Evolutionary conservation across 768 basidiomycete species (phyloP).

Genomic region (Sarcomyxa edulis): DNA sequence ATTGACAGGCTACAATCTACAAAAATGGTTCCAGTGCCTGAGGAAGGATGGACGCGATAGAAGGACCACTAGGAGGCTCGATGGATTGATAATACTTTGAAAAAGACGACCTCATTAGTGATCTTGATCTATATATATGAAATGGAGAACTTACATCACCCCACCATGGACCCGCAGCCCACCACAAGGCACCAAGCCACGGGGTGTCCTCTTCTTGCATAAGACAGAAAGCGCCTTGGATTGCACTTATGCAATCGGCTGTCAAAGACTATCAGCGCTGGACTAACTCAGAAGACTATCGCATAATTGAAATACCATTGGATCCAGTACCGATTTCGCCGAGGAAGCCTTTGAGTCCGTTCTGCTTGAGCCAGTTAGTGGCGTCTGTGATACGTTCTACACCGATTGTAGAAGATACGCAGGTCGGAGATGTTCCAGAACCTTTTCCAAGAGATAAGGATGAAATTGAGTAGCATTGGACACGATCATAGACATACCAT

Average conservation of each 20-base stretch:
- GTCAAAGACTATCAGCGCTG: neutral
- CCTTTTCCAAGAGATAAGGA: too few species aligned
- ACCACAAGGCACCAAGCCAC: constrained; percentile 53
- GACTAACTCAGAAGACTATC: neutral
- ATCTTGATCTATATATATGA: constrained; percentile 10
- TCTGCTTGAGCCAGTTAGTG: constrained; percentile 52
- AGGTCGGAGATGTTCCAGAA: constrained; percentile 47
- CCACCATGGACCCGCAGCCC: constrained; percentile 66
- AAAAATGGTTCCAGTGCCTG: constrained; percentile 52
- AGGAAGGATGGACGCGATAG: constrained; percentile 50
- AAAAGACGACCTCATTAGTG: neutral
- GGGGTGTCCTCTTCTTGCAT: constrained; percentile 56
- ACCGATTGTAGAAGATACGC: constrained; percentile 58
- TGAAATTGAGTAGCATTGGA: too few species aligned
- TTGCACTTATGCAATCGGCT: constrained; percentile 38
- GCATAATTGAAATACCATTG: constrained; percentile 22
- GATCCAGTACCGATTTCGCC: constrained; percentile 57
- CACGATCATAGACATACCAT: too few species aligned
- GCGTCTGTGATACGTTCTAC: constrained; percentile 50
- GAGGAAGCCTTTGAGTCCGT: constrained; percentile 59
- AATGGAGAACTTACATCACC: constrained; percentile 38
- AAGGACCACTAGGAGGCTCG: constrained; percentile 52
- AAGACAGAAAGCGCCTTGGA: constrained; percentile 50
- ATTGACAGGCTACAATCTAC: too few species aligned
- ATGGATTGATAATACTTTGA: constrained; percentile 54